These are phyloP conservation scores for Ustulina deusta DNA, from an alignment of 2,329 filamentous ascomycete genomes.

Conservation along the genomic window DNA sequence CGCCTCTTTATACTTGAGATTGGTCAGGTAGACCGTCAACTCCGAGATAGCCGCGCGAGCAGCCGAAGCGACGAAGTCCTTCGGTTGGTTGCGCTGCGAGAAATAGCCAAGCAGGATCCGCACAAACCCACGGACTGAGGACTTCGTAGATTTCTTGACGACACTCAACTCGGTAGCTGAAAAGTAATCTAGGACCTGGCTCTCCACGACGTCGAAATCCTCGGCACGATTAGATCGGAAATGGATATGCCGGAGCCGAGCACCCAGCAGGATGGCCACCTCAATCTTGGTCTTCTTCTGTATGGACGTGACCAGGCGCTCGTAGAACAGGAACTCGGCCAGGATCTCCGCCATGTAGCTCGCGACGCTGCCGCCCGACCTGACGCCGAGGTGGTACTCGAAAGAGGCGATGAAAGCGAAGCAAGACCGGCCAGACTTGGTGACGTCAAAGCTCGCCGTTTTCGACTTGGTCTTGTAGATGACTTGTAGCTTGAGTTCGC, in stretches of 20 bases:
- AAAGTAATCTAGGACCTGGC: constrained; percentile 35
- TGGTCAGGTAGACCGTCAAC: constrained; percentile 28
- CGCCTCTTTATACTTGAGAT: constrained; percentile 32
- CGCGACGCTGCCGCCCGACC: constrained; percentile 27
- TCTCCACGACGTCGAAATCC: constrained; percentile 36
- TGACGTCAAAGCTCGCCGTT: constrained; percentile 25
- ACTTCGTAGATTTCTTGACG: constrained; percentile 23
- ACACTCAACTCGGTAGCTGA: constrained; percentile 23
- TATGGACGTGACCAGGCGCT: constrained; percentile 32
- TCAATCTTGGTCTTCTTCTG: constrained; percentile 32
- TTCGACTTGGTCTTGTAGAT: constrained; percentile 35
- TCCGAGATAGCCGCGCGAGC: constrained; percentile 34
- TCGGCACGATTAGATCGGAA: constrained; percentile 24
- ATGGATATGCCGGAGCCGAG: constrained; percentile 32
- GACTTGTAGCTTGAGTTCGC: constrained; percentile 35
- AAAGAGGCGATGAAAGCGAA: constrained; percentile 38
- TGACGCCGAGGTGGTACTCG: constrained; percentile 32
- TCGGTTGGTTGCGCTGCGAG: constrained; percentile 30
- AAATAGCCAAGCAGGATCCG: constrained; percentile 35
- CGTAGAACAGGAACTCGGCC: constrained; percentile 36
- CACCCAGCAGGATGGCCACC: constrained; percentile 32
- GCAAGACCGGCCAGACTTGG: constrained; percentile 26
- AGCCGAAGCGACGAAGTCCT: constrained; percentile 35
- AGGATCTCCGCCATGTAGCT: constrained; percentile 36
- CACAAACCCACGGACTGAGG: constrained; percentile 34